These are phyloP conservation scores for Cyclotella choctawhatcheeana DNA, from an alignment of 108 stramenopile genomes.

Conservation along the genomic window DNA sequence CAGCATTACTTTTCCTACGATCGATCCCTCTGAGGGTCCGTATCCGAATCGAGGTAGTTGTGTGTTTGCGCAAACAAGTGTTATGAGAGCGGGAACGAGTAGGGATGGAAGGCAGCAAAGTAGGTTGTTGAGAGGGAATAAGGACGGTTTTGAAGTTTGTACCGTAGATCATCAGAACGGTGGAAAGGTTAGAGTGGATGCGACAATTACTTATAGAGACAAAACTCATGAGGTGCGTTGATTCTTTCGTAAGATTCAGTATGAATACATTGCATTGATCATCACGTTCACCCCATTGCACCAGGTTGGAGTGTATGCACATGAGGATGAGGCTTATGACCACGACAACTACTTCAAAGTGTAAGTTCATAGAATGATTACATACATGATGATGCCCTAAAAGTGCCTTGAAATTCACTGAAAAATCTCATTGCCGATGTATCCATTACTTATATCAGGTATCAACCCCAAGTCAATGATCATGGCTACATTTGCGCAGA, in stretches of 20 bases:
- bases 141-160: slow-evolving; percentile 82
- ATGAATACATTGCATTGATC: neutral
- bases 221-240: slow-evolving; percentile 42
- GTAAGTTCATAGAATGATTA: slow-evolving; percentile 9
- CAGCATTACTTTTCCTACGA: slow-evolving; percentile 62
- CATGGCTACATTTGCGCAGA: slow-evolving; percentile 49
- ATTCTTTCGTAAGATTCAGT: neutral
- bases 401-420: no score
- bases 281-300: neutral
- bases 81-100: slow-evolving; percentile 79
- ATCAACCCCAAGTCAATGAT: slow-evolving; percentile 62
- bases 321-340: slow-evolving; percentile 75
- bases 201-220: slow-evolving; percentile 70
- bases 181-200: slow-evolving; percentile 78
- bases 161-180: slow-evolving; percentile 88
- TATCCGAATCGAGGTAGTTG: slow-evolving; percentile 75
- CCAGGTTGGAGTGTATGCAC: slow-evolving; percentile 56
- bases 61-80: slow-evolving; percentile 82
- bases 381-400: neutral
- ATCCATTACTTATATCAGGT: neutral
- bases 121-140: slow-evolving; percentile 81
- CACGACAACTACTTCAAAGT: slow-evolving; percentile 86
- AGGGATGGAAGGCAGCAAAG: slow-evolving; percentile 89
- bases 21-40: slow-evolving; percentile 62
- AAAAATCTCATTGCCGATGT: no score